These are phyloP conservation scores for Aspergillus fumigatus DNA, from an alignment of 2,329 filamentous ascomycete genomes.

Conservation along the genomic window DNA sequence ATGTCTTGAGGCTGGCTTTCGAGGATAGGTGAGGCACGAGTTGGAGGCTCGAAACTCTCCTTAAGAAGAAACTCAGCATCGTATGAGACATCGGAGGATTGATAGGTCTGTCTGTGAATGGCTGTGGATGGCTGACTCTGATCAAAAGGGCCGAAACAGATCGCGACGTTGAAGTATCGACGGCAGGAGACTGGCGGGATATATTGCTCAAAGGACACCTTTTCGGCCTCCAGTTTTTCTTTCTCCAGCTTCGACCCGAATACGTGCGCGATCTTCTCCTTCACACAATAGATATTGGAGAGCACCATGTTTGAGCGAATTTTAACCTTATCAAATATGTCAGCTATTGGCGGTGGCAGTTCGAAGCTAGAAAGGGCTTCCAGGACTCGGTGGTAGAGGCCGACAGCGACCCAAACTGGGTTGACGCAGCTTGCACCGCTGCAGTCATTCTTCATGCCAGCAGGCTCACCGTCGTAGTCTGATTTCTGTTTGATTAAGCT, in stretches of 20 bases:
- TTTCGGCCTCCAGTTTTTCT: background rate
- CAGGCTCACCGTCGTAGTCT: background rate
- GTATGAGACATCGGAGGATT: background rate
- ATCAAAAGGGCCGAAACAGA: background rate
- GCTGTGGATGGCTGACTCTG: background rate
- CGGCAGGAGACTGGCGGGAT: conserved; percentile 5
- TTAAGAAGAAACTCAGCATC: background rate
- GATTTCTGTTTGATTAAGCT: conserved; percentile 9
- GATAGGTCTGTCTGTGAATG: background rate
- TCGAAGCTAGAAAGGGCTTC: conserved; percentile 6
- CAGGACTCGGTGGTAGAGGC: conserved; percentile 14
- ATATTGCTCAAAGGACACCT: background rate
- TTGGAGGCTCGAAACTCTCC: background rate
- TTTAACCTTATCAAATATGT: conserved; percentile 4
- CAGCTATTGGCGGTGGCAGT: background rate
- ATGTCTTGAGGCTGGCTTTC: background rate
- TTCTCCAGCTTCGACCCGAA: background rate
- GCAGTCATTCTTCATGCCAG: background rate
- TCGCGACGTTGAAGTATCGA: conserved; percentile 2
- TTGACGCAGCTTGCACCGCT: conserved; percentile 1
- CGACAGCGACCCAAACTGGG: conserved; percentile 14
- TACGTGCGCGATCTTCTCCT: background rate
- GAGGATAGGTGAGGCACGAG: background rate
- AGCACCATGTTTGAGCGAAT: conserved; percentile 2
- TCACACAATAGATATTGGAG: background rate